phyloP scores from a whole-genome alignment of 192 early-diverging fungal species.

The Chytriomyces sp. region DNA sequence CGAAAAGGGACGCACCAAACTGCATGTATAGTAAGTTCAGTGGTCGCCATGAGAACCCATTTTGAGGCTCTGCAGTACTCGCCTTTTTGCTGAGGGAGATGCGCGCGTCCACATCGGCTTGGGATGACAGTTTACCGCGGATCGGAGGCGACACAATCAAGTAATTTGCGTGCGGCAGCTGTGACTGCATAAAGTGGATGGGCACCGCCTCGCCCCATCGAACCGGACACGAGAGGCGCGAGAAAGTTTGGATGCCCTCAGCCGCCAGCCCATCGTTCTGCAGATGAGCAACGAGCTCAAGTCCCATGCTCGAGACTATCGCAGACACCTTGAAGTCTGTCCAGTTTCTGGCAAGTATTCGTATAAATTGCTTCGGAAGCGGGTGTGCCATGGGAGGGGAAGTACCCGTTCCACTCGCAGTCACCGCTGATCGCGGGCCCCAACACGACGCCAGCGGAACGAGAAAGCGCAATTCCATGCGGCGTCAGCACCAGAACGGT shows the following conservation, averaged over 20 bases:
- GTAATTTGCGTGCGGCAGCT: not conserved
- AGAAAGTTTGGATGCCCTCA: not conserved
- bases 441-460: not conserved
- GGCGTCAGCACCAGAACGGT: not conserved
- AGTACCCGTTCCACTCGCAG: constrained; percentile 11
- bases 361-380: too few species aligned
- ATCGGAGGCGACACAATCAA: not conserved
- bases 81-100: too few species aligned
- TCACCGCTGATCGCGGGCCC: not conserved
- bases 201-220: not conserved
- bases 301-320: not conserved
- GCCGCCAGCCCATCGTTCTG: not conserved
- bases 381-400: too few species aligned
- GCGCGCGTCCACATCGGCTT: too few species aligned
- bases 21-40: too few species aligned
- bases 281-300: not conserved
- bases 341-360: too few species aligned
- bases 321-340: not conserved
- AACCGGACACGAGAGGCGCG: not conserved
- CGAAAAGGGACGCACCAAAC: not conserved
- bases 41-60: too few species aligned
- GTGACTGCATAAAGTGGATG: not conserved
- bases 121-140: not conserved
- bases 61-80: too few species aligned
- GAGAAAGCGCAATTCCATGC: not conserved